Evolutionary conservation across 2,329 filamentous ascomycete species (phyloP).

Genomic region (Beauveria sp.): DNA sequence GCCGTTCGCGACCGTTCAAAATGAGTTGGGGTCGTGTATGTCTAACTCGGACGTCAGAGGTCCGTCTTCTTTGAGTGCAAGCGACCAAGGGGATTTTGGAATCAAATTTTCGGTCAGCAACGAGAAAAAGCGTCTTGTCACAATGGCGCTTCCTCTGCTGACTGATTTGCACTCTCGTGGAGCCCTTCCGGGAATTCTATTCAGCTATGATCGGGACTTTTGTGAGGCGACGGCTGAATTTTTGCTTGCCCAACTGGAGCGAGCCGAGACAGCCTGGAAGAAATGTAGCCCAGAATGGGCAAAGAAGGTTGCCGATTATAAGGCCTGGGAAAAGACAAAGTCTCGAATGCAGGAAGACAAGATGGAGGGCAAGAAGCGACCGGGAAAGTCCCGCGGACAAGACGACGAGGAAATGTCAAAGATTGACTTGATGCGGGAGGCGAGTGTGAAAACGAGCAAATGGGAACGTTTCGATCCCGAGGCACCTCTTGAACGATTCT

Average conservation of each 20-base stretch:
- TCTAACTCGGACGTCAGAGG: background rate
- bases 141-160: constrained; percentile 42
- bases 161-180: constrained; percentile 53
- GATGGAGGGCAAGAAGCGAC: constrained; percentile 24
- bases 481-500: constrained; percentile 54
- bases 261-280: constrained; percentile 39
- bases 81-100: background rate
- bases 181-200: constrained; percentile 66
- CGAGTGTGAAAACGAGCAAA: constrained; percentile 43
- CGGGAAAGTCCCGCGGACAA: constrained; percentile 32
- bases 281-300: constrained; percentile 52
- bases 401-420: constrained; percentile 37
- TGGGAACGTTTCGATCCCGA: constrained; percentile 63
- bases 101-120: background rate
- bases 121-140: background rate
- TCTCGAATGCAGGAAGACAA: constrained; percentile 26
- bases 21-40: constrained; percentile 30
- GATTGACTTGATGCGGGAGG: constrained; percentile 50
- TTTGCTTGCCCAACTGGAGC: constrained; percentile 43
- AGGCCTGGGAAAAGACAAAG: constrained; percentile 48
- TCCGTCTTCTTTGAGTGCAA: background rate
- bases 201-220: constrained; percentile 62
- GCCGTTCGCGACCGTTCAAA: constrained; percentile 35
- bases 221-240: constrained; percentile 53
- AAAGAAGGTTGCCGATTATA: constrained; percentile 46